A percentile compares a stretch with the other conserved stretches of the same genome.
Conservation (phyloP, 306 rosid species). For the Carpinus viminea region DNA sequence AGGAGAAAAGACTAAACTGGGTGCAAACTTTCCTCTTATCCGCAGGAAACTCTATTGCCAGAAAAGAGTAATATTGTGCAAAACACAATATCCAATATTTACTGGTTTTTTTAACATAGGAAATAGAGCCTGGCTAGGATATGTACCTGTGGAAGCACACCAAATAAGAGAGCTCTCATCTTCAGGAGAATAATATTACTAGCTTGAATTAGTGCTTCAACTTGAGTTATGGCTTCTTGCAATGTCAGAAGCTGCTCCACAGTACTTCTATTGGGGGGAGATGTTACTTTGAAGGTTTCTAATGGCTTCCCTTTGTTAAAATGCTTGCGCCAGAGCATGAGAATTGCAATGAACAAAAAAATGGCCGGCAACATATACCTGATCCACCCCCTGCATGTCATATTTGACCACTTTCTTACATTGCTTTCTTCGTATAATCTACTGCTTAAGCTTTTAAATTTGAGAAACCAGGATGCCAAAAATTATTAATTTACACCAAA, state of each 20-base stretch:
- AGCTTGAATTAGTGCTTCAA: slow-evolving; percentile 73
- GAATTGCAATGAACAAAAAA: slow-evolving; percentile 49
- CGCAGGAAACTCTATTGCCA: not conserved
- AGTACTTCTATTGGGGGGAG: slow-evolving; percentile 75
- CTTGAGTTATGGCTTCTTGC: slow-evolving; percentile 81
- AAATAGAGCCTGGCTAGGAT: slow-evolving; percentile 15
- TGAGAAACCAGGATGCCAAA: not conserved
- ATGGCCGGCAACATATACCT: slow-evolving; percentile 65
- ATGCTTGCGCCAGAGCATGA: slow-evolving; percentile 73
- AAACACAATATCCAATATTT: not conserved
- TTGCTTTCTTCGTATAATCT: slow-evolving; percentile 13
- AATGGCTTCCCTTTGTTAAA: slow-evolving; percentile 57
- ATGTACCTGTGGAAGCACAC: slow-evolving; percentile 79
- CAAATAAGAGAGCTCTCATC: slow-evolving; percentile 84
- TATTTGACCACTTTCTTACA: slow-evolving; percentile 5
- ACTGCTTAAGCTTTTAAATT: slow-evolving; percentile 14
- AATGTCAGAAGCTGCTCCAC: slow-evolving; percentile 84
- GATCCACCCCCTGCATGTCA: slow-evolving; percentile 82
- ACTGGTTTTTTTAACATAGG: not conserved
- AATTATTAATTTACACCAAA: slow-evolving; percentile 3
- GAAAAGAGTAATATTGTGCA: not conserved
- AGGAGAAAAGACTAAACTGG: not conserved
- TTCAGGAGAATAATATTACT: slow-evolving; percentile 84
- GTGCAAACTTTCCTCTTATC: not conserved
- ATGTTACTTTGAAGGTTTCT: slow-evolving; percentile 60